Base-by-base conservation (phyloP, 495 filamentous ascomycete species). In the Lophiotrema nucula region DNA sequence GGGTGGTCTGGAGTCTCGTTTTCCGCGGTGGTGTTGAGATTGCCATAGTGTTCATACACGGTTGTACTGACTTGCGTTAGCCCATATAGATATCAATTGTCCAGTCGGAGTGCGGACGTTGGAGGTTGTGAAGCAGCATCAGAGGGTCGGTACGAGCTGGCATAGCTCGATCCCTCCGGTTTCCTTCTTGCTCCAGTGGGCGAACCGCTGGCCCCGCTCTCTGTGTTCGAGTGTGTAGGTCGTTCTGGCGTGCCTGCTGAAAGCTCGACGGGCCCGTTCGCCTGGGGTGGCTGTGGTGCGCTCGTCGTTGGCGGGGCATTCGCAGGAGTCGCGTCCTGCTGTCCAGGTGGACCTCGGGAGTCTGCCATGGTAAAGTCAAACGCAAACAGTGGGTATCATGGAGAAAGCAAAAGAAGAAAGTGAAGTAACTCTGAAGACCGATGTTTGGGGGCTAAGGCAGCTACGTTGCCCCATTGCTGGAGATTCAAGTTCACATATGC, bases 1-100 rank as follows among this genome's bases (percentile, higher is more conserved):
- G 77, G 72, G 5, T 67, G 58, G 26, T 65, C 63, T 13, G 35
- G 25, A 4, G 44, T 21, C 16, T 45, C 38, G 39, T 10, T 26
- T 8, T 37, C 23, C n/a, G 51, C 45, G 1, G 42, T 37, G 21
- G 13, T 22, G 24, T 65, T 24, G 39, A 57, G n/a, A 22, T 12
- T 44, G 25, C 33, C 24, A 41, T 56, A 47, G 22, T 47, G 45
- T 24, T 23, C 45, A 38, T 47, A n/a, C 24, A 24, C 46, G 22
- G 28, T 47, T 6, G 45, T 25, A 38, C 53, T 47, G 39, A 12
- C 31, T n/a, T n/a, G 31, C n/a, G 31, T n/a, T 35, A n/a, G n/a
- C n/a, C n/a, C 31, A n/a, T 35, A 35, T 35, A 21, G 6, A 43
- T 43, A 43, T 11, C 39, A 11, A 6, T 8, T 43, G 31, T 15